Evolutionary conservation across 805 yeast genomes (phyloP).

Genomic region (Yarrowia phangngaensis): DNA sequence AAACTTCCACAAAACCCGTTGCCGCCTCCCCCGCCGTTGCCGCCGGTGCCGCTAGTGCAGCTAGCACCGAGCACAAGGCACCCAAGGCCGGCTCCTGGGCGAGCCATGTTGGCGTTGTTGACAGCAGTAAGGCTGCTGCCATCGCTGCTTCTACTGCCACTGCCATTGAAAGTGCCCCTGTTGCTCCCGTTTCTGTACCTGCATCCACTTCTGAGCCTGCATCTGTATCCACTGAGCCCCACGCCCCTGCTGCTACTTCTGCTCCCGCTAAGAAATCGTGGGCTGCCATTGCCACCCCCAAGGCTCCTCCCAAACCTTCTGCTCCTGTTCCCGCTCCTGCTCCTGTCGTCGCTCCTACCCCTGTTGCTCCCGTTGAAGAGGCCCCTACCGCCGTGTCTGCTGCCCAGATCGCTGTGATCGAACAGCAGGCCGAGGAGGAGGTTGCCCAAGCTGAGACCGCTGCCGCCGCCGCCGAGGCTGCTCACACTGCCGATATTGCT

Average conservation of each 20-base stretch:
- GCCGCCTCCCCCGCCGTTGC: slow-evolving; percentile 30
- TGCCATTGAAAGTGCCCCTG: slow-evolving; percentile 29
- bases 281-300: slow-evolving; percentile 68
- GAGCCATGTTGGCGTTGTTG: slow-evolving; percentile 26
- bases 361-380: slow-evolving; percentile 27
- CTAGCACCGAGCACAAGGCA: slow-evolving; percentile 30
- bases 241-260: slow-evolving; percentile 28
- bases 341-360: slow-evolving; percentile 31
- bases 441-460: slow-evolving; percentile 28
- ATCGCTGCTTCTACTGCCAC: slow-evolving; percentile 29
- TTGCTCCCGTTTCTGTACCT: slow-evolving; percentile 28
- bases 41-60: slow-evolving; percentile 27
- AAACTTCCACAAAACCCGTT: slow-evolving; percentile 4
- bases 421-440: slow-evolving; percentile 23
- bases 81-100: slow-evolving; percentile 28
- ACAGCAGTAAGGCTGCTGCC: slow-evolving; percentile 17
- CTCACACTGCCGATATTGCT: slow-evolving; percentile 10
- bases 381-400: slow-evolving; percentile 29
- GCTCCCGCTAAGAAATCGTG: slow-evolving; percentile 47
- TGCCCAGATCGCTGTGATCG: slow-evolving; percentile 28
- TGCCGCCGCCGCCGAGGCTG: slow-evolving; percentile 27
- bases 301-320: slow-evolving; percentile 39
- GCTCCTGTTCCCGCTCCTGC: slow-evolving; percentile 38
- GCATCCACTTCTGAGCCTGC: slow-evolving; percentile 28
- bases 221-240: slow-evolving; percentile 27